A percentile compares a stretch with the other conserved stretches of the same genome.
phyloP scores from a whole-genome alignment of 192 early-diverging fungal species.

The Coemansia aciculifera region DNA sequence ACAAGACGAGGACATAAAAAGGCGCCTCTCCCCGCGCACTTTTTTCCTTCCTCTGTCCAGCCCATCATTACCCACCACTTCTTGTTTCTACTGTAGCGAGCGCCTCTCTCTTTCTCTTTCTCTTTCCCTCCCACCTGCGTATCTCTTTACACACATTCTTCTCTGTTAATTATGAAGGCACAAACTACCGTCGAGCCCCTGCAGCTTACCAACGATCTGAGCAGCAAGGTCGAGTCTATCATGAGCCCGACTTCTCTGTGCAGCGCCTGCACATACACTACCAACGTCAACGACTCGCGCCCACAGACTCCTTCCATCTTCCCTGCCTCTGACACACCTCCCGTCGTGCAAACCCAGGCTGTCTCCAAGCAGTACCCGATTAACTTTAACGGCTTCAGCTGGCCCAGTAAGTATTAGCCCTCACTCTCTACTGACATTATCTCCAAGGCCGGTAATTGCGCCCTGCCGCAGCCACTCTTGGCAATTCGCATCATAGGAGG shows the following conservation, averaged over 20 bases:
- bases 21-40: neutral
- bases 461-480: slow-evolving; percentile 8
- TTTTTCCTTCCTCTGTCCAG: neutral
- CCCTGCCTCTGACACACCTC: slow-evolving; percentile 16
- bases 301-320: slow-evolving; percentile 52
- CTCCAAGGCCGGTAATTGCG: neutral
- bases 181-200: slow-evolving; percentile 1
- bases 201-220: slow-evolving; percentile 9
- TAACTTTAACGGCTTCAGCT: slow-evolving; percentile 74
- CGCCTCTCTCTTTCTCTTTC: neutral
- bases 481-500: neutral
- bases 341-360: neutral
- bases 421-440: neutral
- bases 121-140: neutral
- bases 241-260: slow-evolving; percentile 14
- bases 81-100: neutral
- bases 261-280: slow-evolving; percentile 11
- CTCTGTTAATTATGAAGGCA: slow-evolving; percentile 3
- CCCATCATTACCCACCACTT: neutral
- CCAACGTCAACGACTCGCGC: slow-evolving; percentile 15
- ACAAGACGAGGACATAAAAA: neutral
- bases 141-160: neutral
- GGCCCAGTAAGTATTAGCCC: slow-evolving; percentile 69
- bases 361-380: slow-evolving; percentile 41
- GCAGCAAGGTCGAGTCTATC: slow-evolving; percentile 7